Evolutionary conservation across 306 rosid genomes (phyloP), one percentile per base, ranked within the genome.

Genomic region (Argentina anserina): DNA sequence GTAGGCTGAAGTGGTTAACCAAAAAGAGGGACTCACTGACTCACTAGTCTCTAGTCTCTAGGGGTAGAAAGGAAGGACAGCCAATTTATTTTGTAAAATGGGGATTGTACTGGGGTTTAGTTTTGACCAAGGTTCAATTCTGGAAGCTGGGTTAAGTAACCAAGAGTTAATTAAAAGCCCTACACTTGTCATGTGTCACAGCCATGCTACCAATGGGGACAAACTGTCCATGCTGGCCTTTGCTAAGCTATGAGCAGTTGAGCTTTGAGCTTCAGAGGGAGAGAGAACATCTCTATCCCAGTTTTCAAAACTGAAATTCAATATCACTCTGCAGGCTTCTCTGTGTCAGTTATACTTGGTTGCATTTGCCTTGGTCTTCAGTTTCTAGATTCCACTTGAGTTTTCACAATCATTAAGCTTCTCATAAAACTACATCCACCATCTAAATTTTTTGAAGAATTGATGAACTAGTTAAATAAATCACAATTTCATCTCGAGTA

Each of bases 1-100:
- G 85, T 86, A 59, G 87, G 88, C 92, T 80, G 86, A 86, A 84
- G 95, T 90, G 81, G 96, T 78, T 92, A 85, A 92, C 95, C 94
- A 84, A 90, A 84, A 82, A 76, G 75, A 75, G 85, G 18, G 34
- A 41, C 45, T 49, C 12, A 20, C 49, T 43, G 55, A 50, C 56
- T 50, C 0, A n/a, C 13, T 18, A 47, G 53, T 47, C 53, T 47
- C 59, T 21, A 78, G 69, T n/a, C n/a, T n/a, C n/a, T n/a, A n/a
- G n/a, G n/a, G n/a, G n/a, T n/a, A 11, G 65, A 79, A 75, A 82
- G 31, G 9, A 49, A 43, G 21, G 39, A 41, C 6, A 49, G 55
- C 26, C 28, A n/a, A 52, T n/a, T 43, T 43, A 43, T 43, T 52
- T 50, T 52, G 28, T 52, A n/a, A n/a, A n/a, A n/a, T 21, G 13